Evolutionary conservation across 2,329 filamentous ascomycete species (phyloP), one percentile per base, ranked within the genome.

Genomic region (Microcyclospora pomicola): DNA sequence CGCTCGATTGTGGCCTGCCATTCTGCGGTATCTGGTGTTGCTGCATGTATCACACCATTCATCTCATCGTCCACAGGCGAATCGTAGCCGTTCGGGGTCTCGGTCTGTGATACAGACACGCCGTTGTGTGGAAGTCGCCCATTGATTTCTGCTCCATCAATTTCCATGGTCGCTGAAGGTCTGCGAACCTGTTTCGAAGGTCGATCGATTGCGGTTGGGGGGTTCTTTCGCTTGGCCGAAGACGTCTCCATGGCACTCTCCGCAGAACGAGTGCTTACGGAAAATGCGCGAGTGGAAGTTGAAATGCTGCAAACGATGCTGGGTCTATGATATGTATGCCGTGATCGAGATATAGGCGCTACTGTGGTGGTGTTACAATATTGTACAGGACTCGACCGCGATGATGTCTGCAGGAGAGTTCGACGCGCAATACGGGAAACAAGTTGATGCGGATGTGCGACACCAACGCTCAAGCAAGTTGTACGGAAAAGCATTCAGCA

Each of bases 1-100:
- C 77, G 80, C 61, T 95, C 87, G 43, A 96, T 93, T 1, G 87
- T 95, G 36, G 79, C 82, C 62, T 96, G 88, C 91, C 91, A 98
- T 64, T 93, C 87, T 15, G 77, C 77, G 2, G 80, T 82, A 50
- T 85, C 80, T 34, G 59, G 48, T 15, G 70, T 62, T 12, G 65
- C 64, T 45, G 66, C 66, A 38, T 55, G 66, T 49, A 69, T 54
- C 41, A 60, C 13, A 14, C 37, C 35, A 27, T 29, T 16, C n/a
- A 34, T 12, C 10, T 52, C 59, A 9, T 64, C 59, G 6, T 69
- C 65, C 42, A 68, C 62, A 24, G 56, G 50, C 34, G 56, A 53
- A 35, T 47, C 50, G 37, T 59, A 48, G 33, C 53, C 56, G 33
- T 59, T 59, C n/a, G 49, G 50, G 2, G 54, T 54, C 27, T 55